Base-by-base conservation (phyloP, 345 rosid species). In the Eucalyptus sp. region DNA sequence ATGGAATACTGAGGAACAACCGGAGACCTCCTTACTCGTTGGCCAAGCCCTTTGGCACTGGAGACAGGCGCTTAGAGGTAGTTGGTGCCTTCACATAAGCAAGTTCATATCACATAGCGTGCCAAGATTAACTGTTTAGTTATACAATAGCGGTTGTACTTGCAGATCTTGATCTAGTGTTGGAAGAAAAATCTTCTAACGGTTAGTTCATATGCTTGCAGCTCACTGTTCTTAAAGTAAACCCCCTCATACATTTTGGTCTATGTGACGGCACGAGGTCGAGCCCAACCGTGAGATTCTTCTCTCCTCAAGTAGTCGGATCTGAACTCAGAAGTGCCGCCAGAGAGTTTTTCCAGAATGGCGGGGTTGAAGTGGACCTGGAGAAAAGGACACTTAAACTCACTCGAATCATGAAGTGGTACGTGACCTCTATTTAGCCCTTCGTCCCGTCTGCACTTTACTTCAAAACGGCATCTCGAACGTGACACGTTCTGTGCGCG, bases 241-340 rank as follows among this genome's bases (percentile, higher is more conserved):
- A 95, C 88, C 98, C 99, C 13, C 89, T 97, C 27, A 92, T 98
- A 68, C 98, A 98, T 93, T 96, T 96, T 76, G 99, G 99, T 71
- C 92, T 94, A 13, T 98, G 98, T 91, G 93, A 94, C 25, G 99
- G 99, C 86, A 92, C 99, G 51, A 94, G 92, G 88, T 97, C 99
- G 50, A 94, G 96, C 91, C 98, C 99, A 25, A 71, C 90, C 2
- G 96, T 96, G 87, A 94, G 97, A 90, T 98, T 98, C 92, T 98
- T 94, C 93, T 93, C 96, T 31, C 64, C 95, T 5, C 92, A 95
- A 89, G 97, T 96, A 66, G 93, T 97, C 29, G 95, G 94, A 90
- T 90, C 93, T 52, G 97, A 96, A 88, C 92, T 98, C 16, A 95
- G 94, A 93, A 79, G 71, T 87, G 97, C 97, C 27, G 92, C 97